Percentiles rank a stretch among this genome's conserved stretches.
Evolutionary conservation across 768 basidiomycete species (phyloP).

Genomic region (Phaffia tasmanica): DNA sequence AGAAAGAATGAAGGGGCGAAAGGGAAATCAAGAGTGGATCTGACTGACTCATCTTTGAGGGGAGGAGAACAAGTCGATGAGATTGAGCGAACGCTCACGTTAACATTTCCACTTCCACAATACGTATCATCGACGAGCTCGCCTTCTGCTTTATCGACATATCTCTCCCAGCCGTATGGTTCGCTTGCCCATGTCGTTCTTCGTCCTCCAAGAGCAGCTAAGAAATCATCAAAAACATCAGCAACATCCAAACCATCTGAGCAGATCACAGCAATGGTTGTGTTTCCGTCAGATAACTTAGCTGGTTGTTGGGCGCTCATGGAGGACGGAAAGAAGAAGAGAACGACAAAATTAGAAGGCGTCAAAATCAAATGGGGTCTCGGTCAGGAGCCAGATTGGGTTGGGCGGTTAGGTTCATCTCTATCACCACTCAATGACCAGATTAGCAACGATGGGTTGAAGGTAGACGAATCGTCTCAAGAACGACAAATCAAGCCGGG

Average conservation of each 20-base stretch:
- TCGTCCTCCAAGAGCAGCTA: neutral
- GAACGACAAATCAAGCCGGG: neutral
- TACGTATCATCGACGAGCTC: slow-evolving; percentile 1
- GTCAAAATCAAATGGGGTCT: slow-evolving; percentile 25
- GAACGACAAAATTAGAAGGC: neutral
- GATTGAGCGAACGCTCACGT: slow-evolving; percentile 13
- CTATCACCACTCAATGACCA: neutral
- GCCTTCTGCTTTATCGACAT: neutral
- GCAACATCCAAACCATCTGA: slow-evolving; percentile 2
- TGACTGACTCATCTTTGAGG: neutral
- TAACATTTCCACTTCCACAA: slow-evolving; percentile 14
- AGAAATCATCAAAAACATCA: slow-evolving; percentile 3
- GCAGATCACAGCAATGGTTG: slow-evolving; percentile 21
- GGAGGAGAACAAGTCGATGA: slow-evolving; percentile 2
- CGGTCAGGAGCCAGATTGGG: slow-evolving; percentile 21
- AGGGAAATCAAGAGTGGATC: neutral
- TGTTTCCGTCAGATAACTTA: slow-evolving; percentile 19
- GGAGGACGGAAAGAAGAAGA: slow-evolving; percentile 18
- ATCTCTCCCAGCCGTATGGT: slow-evolving; percentile 15
- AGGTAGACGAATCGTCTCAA: neutral
- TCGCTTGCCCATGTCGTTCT: slow-evolving; percentile 8
- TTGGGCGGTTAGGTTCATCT: slow-evolving; percentile 3
- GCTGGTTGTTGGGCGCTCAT: slow-evolving; percentile 22
- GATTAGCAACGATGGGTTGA: neutral
- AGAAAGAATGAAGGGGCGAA: neutral